Evolutionary conservation across 2,329 filamentous ascomycete species (phyloP), one percentile per base, ranked within the genome.

Genomic region (Colletotrichum costaricense): DNA sequence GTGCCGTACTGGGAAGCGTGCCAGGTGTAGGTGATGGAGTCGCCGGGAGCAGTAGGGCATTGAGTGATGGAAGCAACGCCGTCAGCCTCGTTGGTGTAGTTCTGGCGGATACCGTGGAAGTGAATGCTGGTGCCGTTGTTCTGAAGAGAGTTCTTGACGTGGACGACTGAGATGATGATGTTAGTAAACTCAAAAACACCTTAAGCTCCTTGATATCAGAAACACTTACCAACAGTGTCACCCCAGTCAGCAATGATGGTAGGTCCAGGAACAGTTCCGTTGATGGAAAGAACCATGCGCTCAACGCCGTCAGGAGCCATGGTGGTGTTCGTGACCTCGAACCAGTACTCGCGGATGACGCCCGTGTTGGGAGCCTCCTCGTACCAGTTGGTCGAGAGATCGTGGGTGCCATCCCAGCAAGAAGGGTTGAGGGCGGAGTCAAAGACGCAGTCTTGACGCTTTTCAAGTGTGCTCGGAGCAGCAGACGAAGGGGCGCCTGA

Each of bases 71-170:
- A 82, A 1, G 79, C 82, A 7, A 91, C 89, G 66, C 91, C 91
- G 73, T 93, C 91, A 60, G 88, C 83, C 69, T 87, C 82, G 75
- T 86, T 88, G 66, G 84, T 88, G 76, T 85, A 82, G 73, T 86
- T 83, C 80, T 90, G 88, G 78, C 83, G 87, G 72, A 92, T 80
- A 22, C 91, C 91, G 79, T 93, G 91, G 80, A 89, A 93, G 79
- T 86, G 87, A 2, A 89, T 69, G 62, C 86, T 86, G 4, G 87
- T 87, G 4, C 84, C 85, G 78, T 89, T 82, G 77, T 89, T 88
- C 24, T 84, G 84, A 5, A 90, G 82, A 24, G 81, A 78, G 79
- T 90, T 90, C 74, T 80, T 80, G 28, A 89, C 86, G 63, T 88
- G 88, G 19, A 91, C 80, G 22, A 82, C 74, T 75, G 26, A 49